Evolutionary conservation across 176 grass and related monocot species (phyloP), one percentile per base, ranked within the genome.

Genomic region (Cocos nucifera): DNA sequence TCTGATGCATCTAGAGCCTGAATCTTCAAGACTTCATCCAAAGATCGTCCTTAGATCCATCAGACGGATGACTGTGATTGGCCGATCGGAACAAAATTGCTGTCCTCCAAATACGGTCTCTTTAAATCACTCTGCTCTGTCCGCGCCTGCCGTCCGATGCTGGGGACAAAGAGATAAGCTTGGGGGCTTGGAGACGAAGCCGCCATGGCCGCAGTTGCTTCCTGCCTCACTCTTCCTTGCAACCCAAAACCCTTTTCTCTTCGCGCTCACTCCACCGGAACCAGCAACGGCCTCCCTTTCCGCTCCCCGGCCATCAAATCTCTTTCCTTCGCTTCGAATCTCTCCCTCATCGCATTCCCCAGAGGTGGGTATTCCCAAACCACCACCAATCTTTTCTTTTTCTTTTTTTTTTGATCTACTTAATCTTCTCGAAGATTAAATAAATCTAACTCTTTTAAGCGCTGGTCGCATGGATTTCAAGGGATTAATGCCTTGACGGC

Each of bases 141-240:
- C 35, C 10, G 35, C 9, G 2, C 12, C 35, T 12, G 10, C 2
- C 35, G 35, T 1, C 35, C 35, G 35, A 14, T 3, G 35, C 35
- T 3, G 35, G 9, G 35, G 35, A 44, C 12, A 44, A 44, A 44
- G 35, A 9, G 35, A 44, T 44, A 44, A 14, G 12, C 35, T 12
- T 10, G 25, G 56, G 57, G 62, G 59, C 3, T 1, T 2, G 23
- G 50, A 21, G 51, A 65, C 22, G 63, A 65, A 65, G 10, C 35
- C 19, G 22, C 63, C 22, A 65, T 65, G 63, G 63, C 63, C 5
- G 63, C 63, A 52, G 63, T 52, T 55, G 52, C 65, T 56, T 68
- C 65, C 17, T 68, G 53, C 53, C 18, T 68, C 19, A 6, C 5
- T 21, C 65, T 56, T 4, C 53, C 65, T 56, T 57, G 50, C 65